phyloP scores from a whole-genome alignment of 2,329 filamentous ascomycete species.

The Clarireedia monteithiana region DNA sequence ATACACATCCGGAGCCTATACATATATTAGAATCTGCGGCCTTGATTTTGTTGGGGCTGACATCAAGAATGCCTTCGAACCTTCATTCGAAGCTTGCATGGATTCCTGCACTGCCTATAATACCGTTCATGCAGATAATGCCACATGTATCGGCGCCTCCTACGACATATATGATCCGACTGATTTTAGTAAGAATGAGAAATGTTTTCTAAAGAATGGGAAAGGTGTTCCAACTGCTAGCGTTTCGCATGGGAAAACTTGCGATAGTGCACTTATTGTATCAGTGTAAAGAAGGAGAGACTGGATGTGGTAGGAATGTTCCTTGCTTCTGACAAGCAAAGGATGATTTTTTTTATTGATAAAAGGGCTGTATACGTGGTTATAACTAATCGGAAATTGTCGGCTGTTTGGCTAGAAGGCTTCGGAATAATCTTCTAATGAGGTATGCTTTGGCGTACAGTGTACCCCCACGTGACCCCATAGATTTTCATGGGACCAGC shows the following conservation, averaged over 20 bases:
- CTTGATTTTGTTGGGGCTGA: not conserved
- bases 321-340: too few relatives aligned
- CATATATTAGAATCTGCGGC: not conserved
- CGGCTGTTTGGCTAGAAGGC: not conserved
- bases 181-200: not conserved
- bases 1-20: not conserved
- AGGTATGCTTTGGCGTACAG: too few relatives aligned
- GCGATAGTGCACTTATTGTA: not conserved
- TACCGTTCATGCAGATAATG: not conserved
- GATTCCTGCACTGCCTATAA: not conserved
- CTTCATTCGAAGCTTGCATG: not conserved
- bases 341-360: too few relatives aligned
- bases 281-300: too few relatives aligned
- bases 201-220: not conserved
- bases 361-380: too few relatives aligned
- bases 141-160: not conserved
- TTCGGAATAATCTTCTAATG: too few relatives aligned
- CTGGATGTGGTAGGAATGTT: not conserved
- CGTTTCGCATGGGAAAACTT: not conserved
- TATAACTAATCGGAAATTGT: too few relatives aligned
- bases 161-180: not conserved
- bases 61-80: not conserved
- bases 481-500: not conserved
- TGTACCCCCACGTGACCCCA: not conserved
- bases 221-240: not conserved